These are phyloP conservation scores for Naganishia vaughanmartiniae DNA, from an alignment of 768 basidiomycete genomes.

Conservation along the genomic window DNA sequence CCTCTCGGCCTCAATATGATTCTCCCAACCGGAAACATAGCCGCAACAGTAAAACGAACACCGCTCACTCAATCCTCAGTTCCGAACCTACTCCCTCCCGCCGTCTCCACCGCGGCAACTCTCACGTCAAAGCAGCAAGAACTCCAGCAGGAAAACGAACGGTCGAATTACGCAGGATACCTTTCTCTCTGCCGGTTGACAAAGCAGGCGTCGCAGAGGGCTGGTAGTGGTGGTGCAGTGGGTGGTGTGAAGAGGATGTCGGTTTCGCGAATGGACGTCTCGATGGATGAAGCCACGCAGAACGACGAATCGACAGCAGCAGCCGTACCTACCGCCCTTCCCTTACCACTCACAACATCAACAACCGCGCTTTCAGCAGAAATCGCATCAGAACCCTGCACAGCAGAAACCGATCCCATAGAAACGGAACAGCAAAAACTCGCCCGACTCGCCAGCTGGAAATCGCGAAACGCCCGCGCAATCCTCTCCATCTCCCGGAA, in stretches of 20 bases:
- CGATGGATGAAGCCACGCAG: background rate
- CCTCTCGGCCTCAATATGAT: too few relatives aligned
- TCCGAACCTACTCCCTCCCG: background rate
- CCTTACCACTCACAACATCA: background rate
- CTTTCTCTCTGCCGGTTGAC: constrained; percentile 9
- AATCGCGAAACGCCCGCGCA: background rate
- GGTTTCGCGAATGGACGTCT: background rate
- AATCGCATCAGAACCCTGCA: background rate
- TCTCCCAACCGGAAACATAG: too few relatives aligned
- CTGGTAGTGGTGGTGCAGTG: too few relatives aligned
- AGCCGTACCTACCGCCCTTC: too few relatives aligned
- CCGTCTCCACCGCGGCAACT: background rate
- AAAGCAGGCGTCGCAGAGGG: constrained; percentile 6
- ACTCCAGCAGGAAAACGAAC: background rate
- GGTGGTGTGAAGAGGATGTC: background rate
- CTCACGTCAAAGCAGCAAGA: background rate
- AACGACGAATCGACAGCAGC: background rate
- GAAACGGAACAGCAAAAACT: background rate
- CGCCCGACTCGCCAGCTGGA: background rate
- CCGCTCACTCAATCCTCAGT: background rate
- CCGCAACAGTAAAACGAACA: background rate
- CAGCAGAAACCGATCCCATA: background rate
- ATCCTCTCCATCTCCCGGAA: background rate
- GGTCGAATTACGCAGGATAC: constrained; percentile 7
- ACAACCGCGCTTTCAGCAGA: background rate